phyloP scores from a whole-genome alignment of 108 stramenopile species.

The Pseudonitzschia multiseries region DNA sequence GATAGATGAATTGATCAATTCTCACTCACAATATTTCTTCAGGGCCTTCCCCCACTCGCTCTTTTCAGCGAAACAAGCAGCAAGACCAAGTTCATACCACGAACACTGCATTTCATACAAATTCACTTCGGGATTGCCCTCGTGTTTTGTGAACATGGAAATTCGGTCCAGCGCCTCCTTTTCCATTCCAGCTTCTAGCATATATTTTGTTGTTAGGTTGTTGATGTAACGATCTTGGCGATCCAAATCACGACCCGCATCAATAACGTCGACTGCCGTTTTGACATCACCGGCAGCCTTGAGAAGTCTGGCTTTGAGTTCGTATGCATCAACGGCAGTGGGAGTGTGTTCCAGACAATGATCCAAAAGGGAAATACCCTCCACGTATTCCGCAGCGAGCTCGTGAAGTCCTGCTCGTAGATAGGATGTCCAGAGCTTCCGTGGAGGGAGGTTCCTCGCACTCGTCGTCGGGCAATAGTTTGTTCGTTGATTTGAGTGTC shows the following conservation, averaged over 20 bases:
- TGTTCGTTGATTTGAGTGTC: constrained; percentile 44
- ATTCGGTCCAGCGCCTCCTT: constrained; percentile 78
- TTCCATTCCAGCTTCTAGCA: constrained; percentile 88
- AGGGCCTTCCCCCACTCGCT: constrained; percentile 71
- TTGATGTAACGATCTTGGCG: constrained; percentile 97
- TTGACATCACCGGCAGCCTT: constrained; percentile 82
- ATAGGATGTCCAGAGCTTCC: constrained; percentile 85
- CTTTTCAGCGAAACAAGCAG: constrained; percentile 58
- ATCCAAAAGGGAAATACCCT: constrained; percentile 77
- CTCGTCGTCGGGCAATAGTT: constrained; percentile 48
- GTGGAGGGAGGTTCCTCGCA: constrained; percentile 66
- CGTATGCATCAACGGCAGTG: constrained; percentile 90
- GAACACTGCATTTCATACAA: constrained; percentile 97
- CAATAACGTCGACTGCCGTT: constrained; percentile 85
- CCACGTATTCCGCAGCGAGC: constrained; percentile 68
- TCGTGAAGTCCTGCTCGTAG: constrained; percentile 83
- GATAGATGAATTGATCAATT: no score
- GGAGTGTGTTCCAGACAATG: constrained; percentile 90
- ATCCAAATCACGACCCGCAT: constrained; percentile 89
- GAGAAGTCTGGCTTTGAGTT: constrained; percentile 85
- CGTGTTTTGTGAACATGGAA: constrained; percentile 87
- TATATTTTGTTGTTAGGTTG: constrained; percentile 95
- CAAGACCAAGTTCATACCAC: constrained; percentile 97
- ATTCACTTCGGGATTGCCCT: constrained; percentile 92
- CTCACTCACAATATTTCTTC: constrained; percentile 78